phyloP scores from a whole-genome alignment of 495 filamentous ascomycete genomes.

The Xylaria acuta region DNA sequence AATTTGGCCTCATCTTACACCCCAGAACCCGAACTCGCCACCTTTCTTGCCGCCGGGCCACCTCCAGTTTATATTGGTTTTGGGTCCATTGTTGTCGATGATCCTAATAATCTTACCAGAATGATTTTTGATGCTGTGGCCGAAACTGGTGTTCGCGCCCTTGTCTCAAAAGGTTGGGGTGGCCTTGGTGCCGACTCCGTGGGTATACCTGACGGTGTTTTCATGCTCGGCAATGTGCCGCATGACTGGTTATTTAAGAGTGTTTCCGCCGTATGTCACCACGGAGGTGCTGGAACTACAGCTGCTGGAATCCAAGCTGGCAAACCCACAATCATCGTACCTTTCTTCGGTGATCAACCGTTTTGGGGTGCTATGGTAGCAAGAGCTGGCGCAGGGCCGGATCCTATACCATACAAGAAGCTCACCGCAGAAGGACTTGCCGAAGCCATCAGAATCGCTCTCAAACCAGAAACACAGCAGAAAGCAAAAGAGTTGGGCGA shows the following conservation, averaged over 20 bases:
- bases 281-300: conserved; percentile 83
- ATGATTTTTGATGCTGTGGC: conserved; percentile 73
- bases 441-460: conserved; percentile 63
- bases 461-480: conserved; percentile 61
- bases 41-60: conserved; percentile 69
- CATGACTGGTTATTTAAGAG: conserved; percentile 84
- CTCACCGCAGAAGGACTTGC: conserved; percentile 69
- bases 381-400: conserved; percentile 72
- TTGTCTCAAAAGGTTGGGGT: conserved; percentile 85
- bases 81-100: conserved; percentile 80
- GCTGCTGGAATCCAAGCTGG: conserved; percentile 74
- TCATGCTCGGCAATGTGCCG: conserved; percentile 77
- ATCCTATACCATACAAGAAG: conserved; percentile 72
- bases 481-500: conserved; percentile 65
- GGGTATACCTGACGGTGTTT: conserved; percentile 68
- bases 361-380: conserved; percentile 85
- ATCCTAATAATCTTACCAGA: conserved; percentile 69
- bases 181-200: conserved; percentile 69
- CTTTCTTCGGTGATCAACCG: conserved; percentile 86
- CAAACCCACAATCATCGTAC: conserved; percentile 76
- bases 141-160: conserved; percentile 68
- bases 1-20: conserved; percentile 67
- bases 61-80: conserved; percentile 84
- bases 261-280: conserved; percentile 79
- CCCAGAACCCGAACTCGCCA: conserved; percentile 65